Conservation (phyloP, 306 rosid genomes). For the Astragalus glycyphyllos region DNA sequence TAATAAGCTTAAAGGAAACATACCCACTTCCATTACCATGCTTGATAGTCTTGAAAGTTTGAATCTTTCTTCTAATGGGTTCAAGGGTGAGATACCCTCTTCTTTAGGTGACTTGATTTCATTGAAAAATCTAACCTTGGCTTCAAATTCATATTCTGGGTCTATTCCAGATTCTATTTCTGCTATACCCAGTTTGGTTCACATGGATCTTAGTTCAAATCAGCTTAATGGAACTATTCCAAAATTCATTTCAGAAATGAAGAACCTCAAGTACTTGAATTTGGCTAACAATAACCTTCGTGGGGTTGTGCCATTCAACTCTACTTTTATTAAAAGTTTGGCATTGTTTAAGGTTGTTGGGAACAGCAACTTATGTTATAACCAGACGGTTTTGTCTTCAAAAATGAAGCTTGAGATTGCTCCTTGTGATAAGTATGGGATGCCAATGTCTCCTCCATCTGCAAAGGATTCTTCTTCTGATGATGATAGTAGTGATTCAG, state of each 20-base stretch:
- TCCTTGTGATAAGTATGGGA: conserved; percentile 79
- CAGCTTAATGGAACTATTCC: conserved; percentile 82
- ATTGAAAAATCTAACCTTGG: conserved; percentile 56
- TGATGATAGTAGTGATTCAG: conserved; percentile 48
- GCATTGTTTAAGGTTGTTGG: conserved; percentile 62
- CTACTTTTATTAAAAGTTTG: conserved; percentile 59
- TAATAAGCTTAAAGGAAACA: conserved; percentile 65
- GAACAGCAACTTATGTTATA: conserved; percentile 78
- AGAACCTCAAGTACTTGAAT: conserved; percentile 66
- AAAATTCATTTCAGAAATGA: conserved; percentile 68
- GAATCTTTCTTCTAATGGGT: conserved; percentile 63
- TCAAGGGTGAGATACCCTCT: conserved; percentile 71
- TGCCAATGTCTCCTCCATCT: conserved; percentile 81
- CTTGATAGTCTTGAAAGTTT: conserved; percentile 64
- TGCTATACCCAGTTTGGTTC: conserved; percentile 68
- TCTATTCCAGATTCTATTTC: conserved; percentile 69
- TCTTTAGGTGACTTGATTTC: conserved; percentile 79
- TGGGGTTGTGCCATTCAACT: conserved; percentile 81
- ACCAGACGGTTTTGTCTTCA: conserved; percentile 68
- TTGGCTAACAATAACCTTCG: conserved; percentile 67
- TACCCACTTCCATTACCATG: conserved; percentile 64
- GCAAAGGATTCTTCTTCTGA: conserved; percentile 55
- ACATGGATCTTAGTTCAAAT: conserved; percentile 87
- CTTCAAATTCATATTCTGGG: conserved; percentile 75
- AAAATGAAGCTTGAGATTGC: conserved; percentile 81